Conservation (phyloP, 1,139 yeast genomes). For the Candida glucosophila region DNA sequence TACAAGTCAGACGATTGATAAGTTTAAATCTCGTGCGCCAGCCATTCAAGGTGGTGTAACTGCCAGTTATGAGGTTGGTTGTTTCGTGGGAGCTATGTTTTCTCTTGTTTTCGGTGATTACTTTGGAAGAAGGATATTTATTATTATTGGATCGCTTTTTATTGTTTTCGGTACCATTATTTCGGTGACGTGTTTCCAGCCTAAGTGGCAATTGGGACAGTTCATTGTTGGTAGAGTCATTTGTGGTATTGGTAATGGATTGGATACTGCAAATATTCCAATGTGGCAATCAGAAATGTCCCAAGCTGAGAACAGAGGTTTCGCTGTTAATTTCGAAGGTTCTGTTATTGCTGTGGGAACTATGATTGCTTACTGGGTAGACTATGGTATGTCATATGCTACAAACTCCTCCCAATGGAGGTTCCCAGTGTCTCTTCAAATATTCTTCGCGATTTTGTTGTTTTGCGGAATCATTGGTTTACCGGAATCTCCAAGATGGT, state of each 20-base stretch:
- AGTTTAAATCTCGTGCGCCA: conserved; percentile 8
- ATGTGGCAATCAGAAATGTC: conserved; percentile 32
- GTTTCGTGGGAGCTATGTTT: conserved; percentile 24
- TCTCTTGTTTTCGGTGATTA: conserved; percentile 28
- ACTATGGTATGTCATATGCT: conserved; percentile 34
- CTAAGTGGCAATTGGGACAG: conserved; percentile 12
- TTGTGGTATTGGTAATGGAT: conserved; percentile 35
- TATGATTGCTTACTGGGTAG: conserved; percentile 36
- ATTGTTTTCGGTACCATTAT: conserved; percentile 29
- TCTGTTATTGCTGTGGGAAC: conserved; percentile 31
- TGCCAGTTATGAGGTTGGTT: conserved; percentile 31
- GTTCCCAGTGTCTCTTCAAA: conserved; percentile 41
- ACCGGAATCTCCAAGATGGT: conserved; percentile 49
- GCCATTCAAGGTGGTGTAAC: conserved; percentile 27
- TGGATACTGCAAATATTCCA: conserved; percentile 31
- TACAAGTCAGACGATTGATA: conserved; percentile 13
- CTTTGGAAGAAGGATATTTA: conserved; percentile 23
- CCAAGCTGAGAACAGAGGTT: conserved; percentile 26
- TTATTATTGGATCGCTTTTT: conserved; percentile 23
- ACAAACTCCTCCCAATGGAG: conserved; percentile 25
- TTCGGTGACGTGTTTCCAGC: conserved; percentile 24
- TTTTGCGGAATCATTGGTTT: conserved; percentile 21
- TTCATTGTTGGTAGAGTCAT: conserved; percentile 33
- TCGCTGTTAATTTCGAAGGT: conserved; percentile 27
- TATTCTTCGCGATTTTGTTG: conserved; percentile 24